Percentiles rank a stretch among this genome's conserved stretches.
These are phyloP conservation scores for Dissophora ornata DNA, from an alignment of 192 early-diverging fungal species.

Conservation along the genomic window DNA sequence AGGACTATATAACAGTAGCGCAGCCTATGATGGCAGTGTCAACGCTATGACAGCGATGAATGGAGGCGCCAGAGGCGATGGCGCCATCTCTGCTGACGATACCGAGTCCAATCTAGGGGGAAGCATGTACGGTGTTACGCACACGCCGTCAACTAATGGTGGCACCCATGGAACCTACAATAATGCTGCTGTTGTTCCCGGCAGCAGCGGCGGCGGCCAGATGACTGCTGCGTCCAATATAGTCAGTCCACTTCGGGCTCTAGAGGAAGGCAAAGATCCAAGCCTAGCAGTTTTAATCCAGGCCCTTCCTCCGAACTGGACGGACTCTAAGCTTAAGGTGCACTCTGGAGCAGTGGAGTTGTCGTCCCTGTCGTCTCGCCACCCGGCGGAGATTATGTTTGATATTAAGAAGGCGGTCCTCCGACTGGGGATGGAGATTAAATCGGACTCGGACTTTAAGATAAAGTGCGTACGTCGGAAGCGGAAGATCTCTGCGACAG, in stretches of 20 bases:
- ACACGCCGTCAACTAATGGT: background rate
- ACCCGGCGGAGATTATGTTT: slow-evolving; percentile 75
- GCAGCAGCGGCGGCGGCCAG: background rate
- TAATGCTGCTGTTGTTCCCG: too few species aligned
- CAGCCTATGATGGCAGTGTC: background rate
- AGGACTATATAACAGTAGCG: too few species aligned
- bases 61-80: slow-evolving; percentile 1
- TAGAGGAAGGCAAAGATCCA: slow-evolving; percentile 31
- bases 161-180: too few species aligned
- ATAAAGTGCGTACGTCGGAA: slow-evolving; percentile 64
- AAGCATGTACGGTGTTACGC: slow-evolving; percentile 5
- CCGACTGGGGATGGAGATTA: slow-evolving; percentile 64
- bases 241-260: slow-evolving; percentile 20
- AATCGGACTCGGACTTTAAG: slow-evolving; percentile 67
- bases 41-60: background rate
- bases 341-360: slow-evolving; percentile 82
- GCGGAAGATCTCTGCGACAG: slow-evolving; percentile 42
- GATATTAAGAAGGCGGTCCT: slow-evolving; percentile 69
- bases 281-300: slow-evolving; percentile 24
- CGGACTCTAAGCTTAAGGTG: slow-evolving; percentile 71
- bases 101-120: slow-evolving; percentile 8
- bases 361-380: slow-evolving; percentile 70
- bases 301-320: slow-evolving; percentile 45
- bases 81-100: slow-evolving; percentile 11
- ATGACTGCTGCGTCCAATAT: background rate